Evolutionary conservation across 2,329 filamentous ascomycete genomes (phyloP).

Genomic region (Sphaerulina musiva): DNA sequence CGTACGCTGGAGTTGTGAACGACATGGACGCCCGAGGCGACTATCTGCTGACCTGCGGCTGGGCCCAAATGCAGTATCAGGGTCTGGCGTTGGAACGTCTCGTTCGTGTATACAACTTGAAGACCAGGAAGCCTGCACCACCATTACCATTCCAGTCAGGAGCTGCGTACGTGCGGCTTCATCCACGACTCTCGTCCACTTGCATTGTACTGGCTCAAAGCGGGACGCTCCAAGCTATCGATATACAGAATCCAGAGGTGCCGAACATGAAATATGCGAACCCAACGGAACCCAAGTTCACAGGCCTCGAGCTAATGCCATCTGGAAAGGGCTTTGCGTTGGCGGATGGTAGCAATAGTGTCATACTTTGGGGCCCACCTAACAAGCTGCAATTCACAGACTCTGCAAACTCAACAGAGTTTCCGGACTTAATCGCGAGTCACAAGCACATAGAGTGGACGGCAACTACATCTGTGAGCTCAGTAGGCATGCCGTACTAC

Average conservation of each 20-base stretch:
- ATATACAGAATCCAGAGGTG: slow-evolving; percentile 87
- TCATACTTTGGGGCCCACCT: slow-evolving; percentile 84
- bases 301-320: slow-evolving; percentile 76
- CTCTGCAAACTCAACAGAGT: slow-evolving; percentile 68
- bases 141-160: slow-evolving; percentile 89
- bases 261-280: slow-evolving; percentile 80
- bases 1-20: slow-evolving; percentile 80
- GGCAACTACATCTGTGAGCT: slow-evolving; percentile 70
- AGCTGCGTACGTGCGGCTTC: slow-evolving; percentile 91
- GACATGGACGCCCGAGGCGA: slow-evolving; percentile 97
- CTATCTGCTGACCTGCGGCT: slow-evolving; percentile 91
- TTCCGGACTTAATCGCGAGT: slow-evolving; percentile 60
- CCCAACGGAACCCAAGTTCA: slow-evolving; percentile 62
- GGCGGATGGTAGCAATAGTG: slow-evolving; percentile 67
- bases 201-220: slow-evolving; percentile 87
- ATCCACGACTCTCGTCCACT: slow-evolving; percentile 90
- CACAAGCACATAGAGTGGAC: slow-evolving; percentile 40
- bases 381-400: slow-evolving; percentile 83
- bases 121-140: slow-evolving; percentile 77
- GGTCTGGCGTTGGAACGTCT: slow-evolving; percentile 83
- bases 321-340: slow-evolving; percentile 81
- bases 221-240: slow-evolving; percentile 91
- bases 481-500: slow-evolving; percentile 89
- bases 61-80: slow-evolving; percentile 72
- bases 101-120: slow-evolving; percentile 92